Conservation (phyloP, 805 yeast genomes). For the Saturnispora hagleri region DNA sequence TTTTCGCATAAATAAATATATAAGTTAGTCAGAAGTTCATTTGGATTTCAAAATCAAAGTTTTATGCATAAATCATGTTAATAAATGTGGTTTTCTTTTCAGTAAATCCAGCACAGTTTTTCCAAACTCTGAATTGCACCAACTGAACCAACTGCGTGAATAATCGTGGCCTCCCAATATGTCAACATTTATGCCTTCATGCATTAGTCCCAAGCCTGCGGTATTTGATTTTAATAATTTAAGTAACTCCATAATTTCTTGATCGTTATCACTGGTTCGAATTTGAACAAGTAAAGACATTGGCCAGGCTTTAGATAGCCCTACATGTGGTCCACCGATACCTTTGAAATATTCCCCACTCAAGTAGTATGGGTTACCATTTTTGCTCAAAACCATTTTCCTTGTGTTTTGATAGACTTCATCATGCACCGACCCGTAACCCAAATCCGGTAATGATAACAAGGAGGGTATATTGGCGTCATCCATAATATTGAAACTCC, state of each 20-base stretch:
- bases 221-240: constrained; percentile 50
- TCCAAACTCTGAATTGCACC: constrained; percentile 91
- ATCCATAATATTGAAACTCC: constrained; percentile 67
- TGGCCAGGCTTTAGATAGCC: constrained; percentile 80
- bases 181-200: constrained; percentile 69
- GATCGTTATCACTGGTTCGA: constrained; percentile 64
- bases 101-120: constrained; percentile 76
- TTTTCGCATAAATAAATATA: too few species aligned
- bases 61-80: constrained; percentile 37
- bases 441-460: constrained; percentile 71
- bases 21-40: too few species aligned
- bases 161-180: constrained; percentile 36
- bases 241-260: constrained; percentile 49
- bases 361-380: constrained; percentile 73
- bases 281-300: constrained; percentile 72
- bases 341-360: constrained; percentile 60
- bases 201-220: constrained; percentile 71
- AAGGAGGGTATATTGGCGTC: constrained; percentile 87
- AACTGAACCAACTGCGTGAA: constrained; percentile 87
- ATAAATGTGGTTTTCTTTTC: constrained; percentile 58
- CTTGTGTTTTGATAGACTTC: constrained; percentile 69
- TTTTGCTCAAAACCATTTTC: constrained; percentile 55
- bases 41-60: not conserved
- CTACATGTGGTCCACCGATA: constrained; percentile 88
- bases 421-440: constrained; percentile 45